Conservation (phyloP, 2,329 filamentous ascomycete genomes). For the Penicillium sp. region DNA sequence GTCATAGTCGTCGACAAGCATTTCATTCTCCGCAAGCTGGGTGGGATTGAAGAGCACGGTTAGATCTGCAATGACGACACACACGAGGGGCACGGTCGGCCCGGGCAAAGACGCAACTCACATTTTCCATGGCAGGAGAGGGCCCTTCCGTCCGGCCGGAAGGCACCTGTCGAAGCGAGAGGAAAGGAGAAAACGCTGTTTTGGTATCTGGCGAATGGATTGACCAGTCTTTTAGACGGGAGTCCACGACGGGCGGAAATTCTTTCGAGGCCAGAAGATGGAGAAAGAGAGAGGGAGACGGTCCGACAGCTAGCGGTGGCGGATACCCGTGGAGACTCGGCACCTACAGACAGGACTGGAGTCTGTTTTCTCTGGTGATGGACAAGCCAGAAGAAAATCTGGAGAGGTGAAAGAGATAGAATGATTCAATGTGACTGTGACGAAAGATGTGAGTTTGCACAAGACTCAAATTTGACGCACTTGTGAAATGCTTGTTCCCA, state of each 20-base stretch:
- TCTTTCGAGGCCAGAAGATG: conserved; percentile 17
- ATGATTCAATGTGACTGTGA: no score
- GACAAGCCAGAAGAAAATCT: neutral
- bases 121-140: conserved; percentile 42
- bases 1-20: conserved; percentile 54
- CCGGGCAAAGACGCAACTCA: conserved; percentile 23
- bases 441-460: no score
- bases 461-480: no score
- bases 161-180: conserved; percentile 18
- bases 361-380: neutral
- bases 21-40: conserved; percentile 54
- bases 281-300: conserved; percentile 10
- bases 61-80: conserved; percentile 28
- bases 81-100: conserved; percentile 21
- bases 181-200: conserved; percentile 2
- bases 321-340: conserved; percentile 20
- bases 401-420: no score
- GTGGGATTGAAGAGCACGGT: conserved; percentile 7
- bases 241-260: conserved; percentile 11
- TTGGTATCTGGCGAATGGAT: neutral
- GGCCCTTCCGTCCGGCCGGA: conserved; percentile 28
- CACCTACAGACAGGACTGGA: neutral
- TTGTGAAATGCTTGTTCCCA: no score
- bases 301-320: conserved; percentile 23
- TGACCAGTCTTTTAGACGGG: conserved; percentile 5